phyloP scores from a whole-genome alignment of 306 rosid genomes.

The Castanea crenata region DNA sequence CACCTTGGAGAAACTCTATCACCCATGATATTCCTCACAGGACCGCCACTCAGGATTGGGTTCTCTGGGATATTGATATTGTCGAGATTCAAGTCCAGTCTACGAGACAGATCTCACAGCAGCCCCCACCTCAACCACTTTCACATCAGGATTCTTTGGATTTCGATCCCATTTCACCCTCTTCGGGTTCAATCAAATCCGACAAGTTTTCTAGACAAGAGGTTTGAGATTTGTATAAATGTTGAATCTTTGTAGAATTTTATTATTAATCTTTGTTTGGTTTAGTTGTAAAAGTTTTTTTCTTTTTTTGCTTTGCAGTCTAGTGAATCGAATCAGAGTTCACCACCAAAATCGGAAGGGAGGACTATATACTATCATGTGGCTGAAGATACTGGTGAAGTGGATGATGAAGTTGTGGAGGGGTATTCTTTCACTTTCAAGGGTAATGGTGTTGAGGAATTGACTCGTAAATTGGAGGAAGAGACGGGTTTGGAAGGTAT shows the following conservation, averaged over 20 bases:
- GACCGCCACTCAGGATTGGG: conserved; percentile 81
- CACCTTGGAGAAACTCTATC: conserved; percentile 89
- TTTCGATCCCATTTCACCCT: conserved; percentile 41
- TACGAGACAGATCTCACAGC: conserved; percentile 24
- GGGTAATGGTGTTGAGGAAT: conserved; percentile 76
- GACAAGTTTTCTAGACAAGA: conserved; percentile 39
- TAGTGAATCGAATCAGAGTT: conserved; percentile 34
- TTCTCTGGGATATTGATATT: conserved; percentile 75
- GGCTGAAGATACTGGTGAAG: conserved; percentile 79
- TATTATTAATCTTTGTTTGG: background rate
- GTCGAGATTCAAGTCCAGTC: conserved; percentile 57
- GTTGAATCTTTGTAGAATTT: background rate
- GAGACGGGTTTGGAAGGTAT: conserved; percentile 73
- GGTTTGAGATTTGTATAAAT: conserved; percentile 32
- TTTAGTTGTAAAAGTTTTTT: background rate
- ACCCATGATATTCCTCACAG: conserved; percentile 83
- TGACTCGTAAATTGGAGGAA: conserved; percentile 71
- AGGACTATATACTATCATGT: conserved; percentile 77
- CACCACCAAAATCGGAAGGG: conserved; percentile 64
- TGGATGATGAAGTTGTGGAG: conserved; percentile 48
- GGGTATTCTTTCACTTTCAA: conserved; percentile 59
- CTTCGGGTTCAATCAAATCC: conserved; percentile 35
- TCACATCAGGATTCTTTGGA: conserved; percentile 64
- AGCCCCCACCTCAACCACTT: conserved; percentile 27
- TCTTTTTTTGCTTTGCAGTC: conserved; percentile 42